Evolutionary conservation across 345 rosid species (phyloP), one percentile per base, ranked within the genome.

Genomic region (Pistacia atlantica): DNA sequence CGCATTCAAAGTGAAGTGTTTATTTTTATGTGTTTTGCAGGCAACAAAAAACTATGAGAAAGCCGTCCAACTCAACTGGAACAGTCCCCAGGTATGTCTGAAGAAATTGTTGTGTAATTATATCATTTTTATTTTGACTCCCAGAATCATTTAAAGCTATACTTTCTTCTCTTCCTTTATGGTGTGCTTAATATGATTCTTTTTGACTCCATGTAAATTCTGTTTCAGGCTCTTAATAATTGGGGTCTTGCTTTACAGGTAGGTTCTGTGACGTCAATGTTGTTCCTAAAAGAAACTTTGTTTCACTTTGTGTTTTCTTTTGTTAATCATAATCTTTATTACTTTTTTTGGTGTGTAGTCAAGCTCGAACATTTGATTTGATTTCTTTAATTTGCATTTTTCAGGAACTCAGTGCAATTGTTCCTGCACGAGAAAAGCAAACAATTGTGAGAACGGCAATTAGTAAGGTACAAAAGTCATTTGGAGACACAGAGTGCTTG

Each of bases 211-310:
- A 78, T 76, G 51, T 76, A 33, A 75, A 80, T 70, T 75, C 68
- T 74, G 56, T 79, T 84, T 77, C 92, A 97, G 99, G 98, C 98
- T 13, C 91, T 97, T 55, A 97, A 97, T 83, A 94, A 97, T 77
- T 94, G 97, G 99, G 99, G 98, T 69, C 97, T 94, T 71, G 99
- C 97, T 9, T 82, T 97, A 77, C 99, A 94, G 98, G 98, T 94
- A 85, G 22, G 48, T 72, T 35, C 18, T 58, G n/a, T 60, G 64
- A 49, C 60, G 37, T 20, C 45, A 18, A 71, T 42, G 45, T 65
- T 72, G 25, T 72, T 62, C 18, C 9, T 65, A 9, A 48, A 14
- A 45, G 49, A 7, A 8, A 62, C 11, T 62, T 67, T 57, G 18
- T 10, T 31, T 38, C 13, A 56, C 42, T 55, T 46, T 56, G 62